These are phyloP conservation scores for Phaeomoniella chlamydospora DNA, from an alignment of 2,329 filamentous ascomycete genomes.

Conservation along the genomic window DNA sequence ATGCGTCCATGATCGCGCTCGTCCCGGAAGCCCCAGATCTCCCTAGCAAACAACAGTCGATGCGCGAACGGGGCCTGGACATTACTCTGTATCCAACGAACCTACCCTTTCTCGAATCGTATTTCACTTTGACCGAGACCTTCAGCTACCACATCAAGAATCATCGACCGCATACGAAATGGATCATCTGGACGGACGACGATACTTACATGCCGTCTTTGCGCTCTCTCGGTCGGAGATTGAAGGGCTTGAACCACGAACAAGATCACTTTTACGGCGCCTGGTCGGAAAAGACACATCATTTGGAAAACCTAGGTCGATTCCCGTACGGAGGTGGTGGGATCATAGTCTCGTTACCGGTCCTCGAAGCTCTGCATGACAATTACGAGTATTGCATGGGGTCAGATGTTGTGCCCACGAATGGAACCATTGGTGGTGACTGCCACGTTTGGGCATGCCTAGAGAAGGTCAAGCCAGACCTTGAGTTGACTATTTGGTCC, in stretches of 20 bases:
- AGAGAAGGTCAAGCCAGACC: neutral
- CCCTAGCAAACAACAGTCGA: neutral
- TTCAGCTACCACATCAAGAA: neutral
- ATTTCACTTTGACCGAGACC: neutral
- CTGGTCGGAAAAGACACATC: neutral
- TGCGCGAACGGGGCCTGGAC: neutral
- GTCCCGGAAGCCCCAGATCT: neutral
- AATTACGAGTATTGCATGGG: neutral
- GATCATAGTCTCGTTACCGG: neutral
- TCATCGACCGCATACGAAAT: neutral
- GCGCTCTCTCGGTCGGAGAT: neutral
- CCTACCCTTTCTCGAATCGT: neutral
- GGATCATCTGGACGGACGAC: neutral
- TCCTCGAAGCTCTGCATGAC: neutral
- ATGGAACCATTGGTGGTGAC: neutral
- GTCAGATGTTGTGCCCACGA: neutral
- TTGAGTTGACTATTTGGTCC: neutral
- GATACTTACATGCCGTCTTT: neutral
- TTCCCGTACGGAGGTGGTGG: neutral
- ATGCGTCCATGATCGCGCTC: neutral
- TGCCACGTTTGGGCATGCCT: neutral
- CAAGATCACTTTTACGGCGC: neutral
- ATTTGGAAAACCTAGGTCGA: neutral
- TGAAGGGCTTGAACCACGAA: neutral
- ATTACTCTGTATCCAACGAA: neutral